Conservation (phyloP, 2,329 filamentous ascomycete genomes). For the Karstenula rhodostoma region DNA sequence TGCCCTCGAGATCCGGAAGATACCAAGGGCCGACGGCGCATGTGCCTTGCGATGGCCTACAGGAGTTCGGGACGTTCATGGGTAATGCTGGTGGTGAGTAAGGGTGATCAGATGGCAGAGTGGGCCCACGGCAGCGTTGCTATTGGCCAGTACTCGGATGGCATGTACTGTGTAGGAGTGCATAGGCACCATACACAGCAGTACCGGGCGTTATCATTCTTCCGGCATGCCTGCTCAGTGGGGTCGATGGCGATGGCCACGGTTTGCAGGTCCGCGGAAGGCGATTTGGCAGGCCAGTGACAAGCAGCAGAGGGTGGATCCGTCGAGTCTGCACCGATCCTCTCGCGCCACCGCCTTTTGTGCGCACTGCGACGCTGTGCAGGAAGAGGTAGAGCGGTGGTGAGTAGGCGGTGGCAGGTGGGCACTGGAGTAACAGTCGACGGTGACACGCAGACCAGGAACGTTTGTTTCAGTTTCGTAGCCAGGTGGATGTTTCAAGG, state of each 20-base stretch:
- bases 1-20: conserved; percentile 1
- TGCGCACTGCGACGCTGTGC: conserved; percentile 12
- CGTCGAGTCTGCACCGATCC: neutral
- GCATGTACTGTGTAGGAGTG: neutral
- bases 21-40: neutral
- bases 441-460: conserved; percentile 5
- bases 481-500: conserved; percentile 28
- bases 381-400: conserved; percentile 3
- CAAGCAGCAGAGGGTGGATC: conserved; percentile 6
- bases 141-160: neutral
- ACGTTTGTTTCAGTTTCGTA: conserved; percentile 20
- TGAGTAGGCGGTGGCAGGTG: neutral
- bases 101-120: neutral
- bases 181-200: too few relatives aligned
- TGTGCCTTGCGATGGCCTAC: neutral
- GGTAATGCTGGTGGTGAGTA: neutral
- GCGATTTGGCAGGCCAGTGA: neutral
- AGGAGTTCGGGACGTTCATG: neutral
- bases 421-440: neutral
- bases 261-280: too few relatives aligned
- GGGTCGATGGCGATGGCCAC: too few relatives aligned
- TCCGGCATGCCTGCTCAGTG: neutral
- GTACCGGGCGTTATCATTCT: neutral
- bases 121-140: neutral
- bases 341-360: conserved; percentile 12